Conservation (phyloP, 306 rosid species). For the Cucumis hystrix region DNA sequence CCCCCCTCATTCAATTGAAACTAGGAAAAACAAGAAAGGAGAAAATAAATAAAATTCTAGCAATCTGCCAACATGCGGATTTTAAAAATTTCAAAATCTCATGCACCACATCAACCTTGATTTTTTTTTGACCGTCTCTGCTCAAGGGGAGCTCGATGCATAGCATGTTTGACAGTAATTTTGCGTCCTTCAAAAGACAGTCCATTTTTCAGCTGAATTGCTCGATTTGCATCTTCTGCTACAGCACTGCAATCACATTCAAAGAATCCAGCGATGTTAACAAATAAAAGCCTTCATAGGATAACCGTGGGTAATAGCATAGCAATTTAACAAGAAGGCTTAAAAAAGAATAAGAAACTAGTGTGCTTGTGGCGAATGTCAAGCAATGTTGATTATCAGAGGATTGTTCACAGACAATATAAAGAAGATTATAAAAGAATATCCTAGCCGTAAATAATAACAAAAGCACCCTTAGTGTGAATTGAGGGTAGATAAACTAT, state of each 20-base stretch:
- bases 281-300: not conserved
- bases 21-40: not conserved
- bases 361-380: not conserved
- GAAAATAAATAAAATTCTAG: not conserved
- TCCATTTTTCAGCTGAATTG: constrained; percentile 70
- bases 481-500: not conserved
- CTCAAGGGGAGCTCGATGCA: constrained; percentile 70
- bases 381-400: not conserved
- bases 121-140: constrained; percentile 44
- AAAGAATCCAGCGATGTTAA: constrained; percentile 5
- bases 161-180: constrained; percentile 70
- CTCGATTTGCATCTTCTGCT: constrained; percentile 64
- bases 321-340: not conserved
- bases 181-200: constrained; percentile 62
- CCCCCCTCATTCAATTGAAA: not conserved
- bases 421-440: not conserved
- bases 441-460: not conserved
- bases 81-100: constrained; percentile 2
- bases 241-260: constrained; percentile 49
- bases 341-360: not conserved
- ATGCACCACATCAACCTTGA: constrained; percentile 41
- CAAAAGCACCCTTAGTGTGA: not conserved
- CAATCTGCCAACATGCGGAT: not conserved
- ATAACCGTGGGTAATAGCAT: not conserved
- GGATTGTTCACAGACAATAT: not conserved